A percentile compares a stretch with the other conserved stretches of the same genome.
These are phyloP conservation scores for Mucor plumbeus DNA, from an alignment of 371 early-diverging fungal species.

Conservation along the genomic window DNA sequence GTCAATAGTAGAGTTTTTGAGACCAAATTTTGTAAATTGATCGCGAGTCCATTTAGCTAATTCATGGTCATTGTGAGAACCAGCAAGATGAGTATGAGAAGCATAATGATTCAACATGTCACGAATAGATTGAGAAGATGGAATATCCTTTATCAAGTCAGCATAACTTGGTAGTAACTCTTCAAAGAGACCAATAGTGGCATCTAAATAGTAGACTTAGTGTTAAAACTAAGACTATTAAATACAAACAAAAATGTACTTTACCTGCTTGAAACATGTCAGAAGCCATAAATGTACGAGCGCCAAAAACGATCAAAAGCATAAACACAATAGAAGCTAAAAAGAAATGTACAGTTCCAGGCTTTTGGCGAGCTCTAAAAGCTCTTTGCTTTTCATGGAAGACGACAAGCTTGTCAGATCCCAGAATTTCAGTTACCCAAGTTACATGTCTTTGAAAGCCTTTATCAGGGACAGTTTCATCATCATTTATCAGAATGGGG, in stretches of 20 bases:
- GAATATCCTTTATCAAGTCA: constrained; percentile 32
- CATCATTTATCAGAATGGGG: neutral
- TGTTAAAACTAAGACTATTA: too few species aligned
- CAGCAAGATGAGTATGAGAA: constrained; percentile 59
- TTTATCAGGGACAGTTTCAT: neutral
- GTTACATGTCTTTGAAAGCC: neutral
- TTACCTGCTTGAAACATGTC: constrained; percentile 20
- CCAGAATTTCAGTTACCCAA: constrained; percentile 3
- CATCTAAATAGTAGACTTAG: too few species aligned
- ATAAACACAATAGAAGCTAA: constrained; percentile 13
- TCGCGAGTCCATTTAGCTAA: constrained; percentile 65
- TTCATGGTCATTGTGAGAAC: constrained; percentile 42
- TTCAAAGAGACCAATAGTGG: neutral
- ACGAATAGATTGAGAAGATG: constrained; percentile 39
- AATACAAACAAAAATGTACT: neutral
- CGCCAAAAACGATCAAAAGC: constrained; percentile 17
- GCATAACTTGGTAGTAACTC: neutral
- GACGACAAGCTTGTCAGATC: constrained; percentile 6
- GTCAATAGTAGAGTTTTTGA: constrained; percentile 54
- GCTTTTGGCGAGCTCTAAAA: constrained; percentile 14
- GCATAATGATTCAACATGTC: constrained; percentile 47
- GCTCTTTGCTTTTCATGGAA: constrained; percentile 19
- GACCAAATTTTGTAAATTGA: constrained; percentile 55
- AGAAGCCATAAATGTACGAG: constrained; percentile 5
- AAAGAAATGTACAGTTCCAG: constrained; percentile 1